Base-by-base conservation (phyloP, 441 rosid species). In the Adansonia madagascariensis region DNA sequence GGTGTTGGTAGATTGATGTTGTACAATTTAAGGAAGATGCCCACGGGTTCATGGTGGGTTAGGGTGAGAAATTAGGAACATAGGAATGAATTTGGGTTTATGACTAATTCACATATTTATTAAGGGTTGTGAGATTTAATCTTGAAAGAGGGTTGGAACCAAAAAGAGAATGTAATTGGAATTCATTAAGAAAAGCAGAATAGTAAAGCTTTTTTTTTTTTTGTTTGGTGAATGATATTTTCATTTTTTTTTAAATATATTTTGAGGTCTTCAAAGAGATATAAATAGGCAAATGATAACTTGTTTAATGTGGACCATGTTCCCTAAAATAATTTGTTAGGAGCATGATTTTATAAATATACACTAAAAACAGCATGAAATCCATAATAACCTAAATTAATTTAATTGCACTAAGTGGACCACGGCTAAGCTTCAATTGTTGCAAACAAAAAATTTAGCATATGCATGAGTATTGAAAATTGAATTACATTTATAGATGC, bases 241-340 rank as follows among this genome's bases (percentile, higher is more conserved):
- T 57, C 63, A 9, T 9, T 8, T 7, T 35, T 39, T 35, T 6
- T 41, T 35, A 7, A 7, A 52, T 14, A 15, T n/a, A 10, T 68
- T 6, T 68, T 68, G 39, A 60, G n/a, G 15, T 24, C 39, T 22
- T 60, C 24, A 24, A 60, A 24, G n/a, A 60, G 39, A 60, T 60
- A 60, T 22, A 22, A 60, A 60, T 60, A 24, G 64, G 39, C n/a
- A 20, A 47, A 68, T 68, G 53, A 4, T 46, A 68, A 68, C n/a
- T 46, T 22, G 56, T 68, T 22, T 68, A 46, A 22, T 46, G 6
- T 68, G 56, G 31, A 68, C 11, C 11, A 46, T 68, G 9, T 46
- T 46, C 10, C 15, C 55, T 22, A 11, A 66, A 46, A 20, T 46
- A 14, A 20, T 46, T 22, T 46, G 18, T 46, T 68, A 5, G 41